A percentile compares a stretch with the other conserved stretches of the same genome.
These are phyloP conservation scores for Paramecium caudatum DNA, from an alignment of 73 alveolate genomes.

Conservation along the genomic window DNA sequence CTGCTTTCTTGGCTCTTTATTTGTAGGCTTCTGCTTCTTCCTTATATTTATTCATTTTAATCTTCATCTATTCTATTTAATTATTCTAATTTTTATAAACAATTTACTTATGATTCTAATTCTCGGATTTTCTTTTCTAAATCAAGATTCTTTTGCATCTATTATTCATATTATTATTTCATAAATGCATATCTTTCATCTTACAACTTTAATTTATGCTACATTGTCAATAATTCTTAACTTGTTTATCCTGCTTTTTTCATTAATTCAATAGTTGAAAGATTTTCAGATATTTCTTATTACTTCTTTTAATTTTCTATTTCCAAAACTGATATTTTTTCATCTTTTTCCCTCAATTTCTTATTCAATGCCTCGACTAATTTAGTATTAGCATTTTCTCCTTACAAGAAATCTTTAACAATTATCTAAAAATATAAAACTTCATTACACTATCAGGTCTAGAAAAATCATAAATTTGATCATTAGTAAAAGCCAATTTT, in stretches of 20 bases:
- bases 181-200: conserved; percentile 39
- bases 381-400: background rate
- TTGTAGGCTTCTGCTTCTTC: conserved; percentile 54
- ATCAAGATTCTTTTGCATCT: background rate
- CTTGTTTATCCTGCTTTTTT: conserved; percentile 49
- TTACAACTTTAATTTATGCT: conserved; percentile 29
- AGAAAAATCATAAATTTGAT: conserved; percentile 64
- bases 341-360: conserved; percentile 45
- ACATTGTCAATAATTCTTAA: conserved; percentile 15
- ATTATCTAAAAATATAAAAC: conserved; percentile 5
- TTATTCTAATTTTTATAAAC: background rate
- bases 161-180: conserved; percentile 40
- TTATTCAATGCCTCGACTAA: conserved; percentile 4
- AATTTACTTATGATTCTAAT: conserved; percentile 15
- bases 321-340: conserved; percentile 4
- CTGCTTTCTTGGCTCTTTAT: conserved; percentile 57
- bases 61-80: conserved; percentile 24
- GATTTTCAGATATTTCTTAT: conserved; percentile 8
- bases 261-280: background rate
- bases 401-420: conserved; percentile 30
- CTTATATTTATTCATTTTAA: conserved; percentile 50
- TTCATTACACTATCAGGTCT: conserved; percentile 75
- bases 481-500: conserved; percentile 66
- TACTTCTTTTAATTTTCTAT: conserved; percentile 36
- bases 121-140: conserved; percentile 61